These are phyloP conservation scores for Sequoiadendron giganteum DNA, from an alignment of 75 land plant species.

Conservation along the genomic window DNA sequence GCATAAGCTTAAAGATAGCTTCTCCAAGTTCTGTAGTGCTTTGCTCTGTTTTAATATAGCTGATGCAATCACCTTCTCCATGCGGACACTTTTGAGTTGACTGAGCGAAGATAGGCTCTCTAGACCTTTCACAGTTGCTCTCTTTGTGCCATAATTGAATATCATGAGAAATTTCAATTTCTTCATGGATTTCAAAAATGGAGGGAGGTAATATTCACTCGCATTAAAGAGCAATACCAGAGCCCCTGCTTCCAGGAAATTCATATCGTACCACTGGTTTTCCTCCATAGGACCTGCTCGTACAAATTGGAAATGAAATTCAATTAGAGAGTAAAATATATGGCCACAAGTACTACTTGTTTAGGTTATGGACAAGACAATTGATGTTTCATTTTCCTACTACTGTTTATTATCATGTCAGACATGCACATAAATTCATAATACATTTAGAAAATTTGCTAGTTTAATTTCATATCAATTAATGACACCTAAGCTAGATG, in stretches of 20 bases:
- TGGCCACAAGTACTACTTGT: not conserved
- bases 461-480: too few species aligned
- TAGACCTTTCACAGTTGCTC: not conserved
- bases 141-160: constrained; percentile 27
- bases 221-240: constrained; percentile 53
- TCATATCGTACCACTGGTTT: constrained; percentile 47
- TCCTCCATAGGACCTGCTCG: constrained; percentile 49
- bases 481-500: too few species aligned
- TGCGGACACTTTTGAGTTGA: too few species aligned
- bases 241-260: constrained; percentile 52
- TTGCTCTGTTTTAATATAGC: too few species aligned
- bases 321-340: not conserved
- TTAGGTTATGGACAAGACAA: too few species aligned
- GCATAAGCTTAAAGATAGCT: too few species aligned
- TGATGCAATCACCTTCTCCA: too few species aligned
- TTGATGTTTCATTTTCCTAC: too few species aligned
- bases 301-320: not conserved
- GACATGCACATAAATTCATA: too few species aligned
- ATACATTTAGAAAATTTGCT: too few species aligned
- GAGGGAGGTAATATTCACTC: constrained; percentile 46
- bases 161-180: constrained; percentile 43
- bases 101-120: not conserved
- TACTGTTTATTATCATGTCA: not conserved
- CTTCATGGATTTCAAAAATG: constrained; percentile 46
- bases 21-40: too few species aligned